Evolutionary conservation across 305 asterid species (phyloP).

Genomic region (Coffea humblotiana): DNA sequence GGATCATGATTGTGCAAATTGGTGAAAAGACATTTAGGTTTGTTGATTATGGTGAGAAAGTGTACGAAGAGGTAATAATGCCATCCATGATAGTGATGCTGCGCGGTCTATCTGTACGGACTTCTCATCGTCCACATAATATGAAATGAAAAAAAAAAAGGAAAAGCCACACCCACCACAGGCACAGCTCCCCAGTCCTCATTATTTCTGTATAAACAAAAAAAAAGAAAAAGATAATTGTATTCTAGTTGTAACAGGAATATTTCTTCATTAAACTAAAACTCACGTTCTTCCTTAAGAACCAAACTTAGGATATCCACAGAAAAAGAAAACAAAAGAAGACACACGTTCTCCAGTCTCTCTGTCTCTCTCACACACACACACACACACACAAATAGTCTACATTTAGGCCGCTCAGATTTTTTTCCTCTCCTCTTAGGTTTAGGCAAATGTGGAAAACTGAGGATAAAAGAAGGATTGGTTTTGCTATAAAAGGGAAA

Average conservation of each 20-base stretch:
- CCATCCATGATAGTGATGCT: background rate
- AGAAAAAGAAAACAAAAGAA: background rate
- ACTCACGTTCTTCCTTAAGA: background rate
- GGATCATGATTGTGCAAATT: background rate
- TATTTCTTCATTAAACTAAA: background rate
- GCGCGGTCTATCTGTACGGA: conserved; percentile 20
- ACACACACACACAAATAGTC: background rate
- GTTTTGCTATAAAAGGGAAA: conserved; percentile 30
- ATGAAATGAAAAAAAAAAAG: background rate
- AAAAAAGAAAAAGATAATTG: background rate
- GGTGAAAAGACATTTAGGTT: background rate
- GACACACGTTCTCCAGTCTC: too few relatives aligned
- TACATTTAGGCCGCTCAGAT: background rate
- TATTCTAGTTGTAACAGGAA: background rate
- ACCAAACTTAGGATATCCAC: background rate
- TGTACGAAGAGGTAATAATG: background rate
- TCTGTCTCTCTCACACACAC: background rate
- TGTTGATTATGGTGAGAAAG: background rate
- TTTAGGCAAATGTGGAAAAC: conserved; percentile 8
- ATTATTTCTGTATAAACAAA: too few relatives aligned
- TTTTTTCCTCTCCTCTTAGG: background rate
- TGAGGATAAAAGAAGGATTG: background rate
- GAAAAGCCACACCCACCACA: too few relatives aligned
- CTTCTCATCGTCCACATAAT: background rate
- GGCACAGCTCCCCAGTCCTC: too few relatives aligned